Evolutionary conservation across 352 stramenopile species (phyloP), one percentile per base, ranked within the genome.

Genomic region (Phytophthora cactorum): DNA sequence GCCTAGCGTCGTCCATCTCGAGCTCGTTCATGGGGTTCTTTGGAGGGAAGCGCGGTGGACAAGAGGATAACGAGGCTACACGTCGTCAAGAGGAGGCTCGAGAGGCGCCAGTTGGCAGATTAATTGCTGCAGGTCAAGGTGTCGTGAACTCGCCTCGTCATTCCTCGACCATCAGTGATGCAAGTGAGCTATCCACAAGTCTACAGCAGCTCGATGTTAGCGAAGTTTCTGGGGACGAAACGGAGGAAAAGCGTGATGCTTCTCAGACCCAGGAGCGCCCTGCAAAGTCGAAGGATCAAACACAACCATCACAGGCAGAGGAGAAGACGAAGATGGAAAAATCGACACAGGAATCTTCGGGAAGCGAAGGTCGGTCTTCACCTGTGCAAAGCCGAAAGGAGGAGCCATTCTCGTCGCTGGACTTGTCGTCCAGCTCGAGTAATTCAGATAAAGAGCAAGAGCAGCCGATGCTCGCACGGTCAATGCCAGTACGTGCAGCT

Each of bases 11-110:
- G 51, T 92, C 84, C 39, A 88, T 95, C 41, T 89, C 82, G 28
- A 90, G 80, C 52, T 93, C 84, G 32, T 90, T 95, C 25, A 82
- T 89, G 59, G 81, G 80, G 7, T 75, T 95, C 5, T 95, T 95
- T 52, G 74, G 70, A 49, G 63, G 62, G 15, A 82, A 81, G 45
- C 68, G 59, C 6, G 58, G 58, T 28, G 57, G 47, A 8, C 61
- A 75, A 39, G 55, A 72, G 12, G 56, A 71, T 5, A 77, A 47
- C 29, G 72, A 79, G 15, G 46, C 53, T 25, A 65, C 74, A 12
- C 63, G 66, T 10, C 28, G 53, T 44, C 63, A 75, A n/a, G 77
- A 79, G 5, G 65, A 78, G 47, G 72, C 78, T 12, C 66, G 57
- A 39, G 79, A 90, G 14, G 78, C 70, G 4, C 86, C 86, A 1